These are phyloP conservation scores for Leishmania major DNA, from an alignment of 208 protist genomes.

Conservation along the genomic window DNA sequence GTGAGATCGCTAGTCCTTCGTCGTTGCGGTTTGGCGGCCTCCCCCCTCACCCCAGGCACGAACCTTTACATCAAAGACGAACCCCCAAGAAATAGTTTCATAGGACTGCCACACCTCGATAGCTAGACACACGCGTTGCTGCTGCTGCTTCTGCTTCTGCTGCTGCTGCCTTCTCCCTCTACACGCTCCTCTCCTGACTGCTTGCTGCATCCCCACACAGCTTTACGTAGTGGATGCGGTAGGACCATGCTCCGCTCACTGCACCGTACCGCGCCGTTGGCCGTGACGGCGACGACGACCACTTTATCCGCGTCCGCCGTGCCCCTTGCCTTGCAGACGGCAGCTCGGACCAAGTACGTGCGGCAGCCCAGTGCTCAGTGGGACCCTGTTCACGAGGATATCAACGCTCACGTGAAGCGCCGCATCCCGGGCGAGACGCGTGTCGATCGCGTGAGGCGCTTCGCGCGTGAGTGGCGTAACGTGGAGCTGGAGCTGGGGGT, in stretches of 20 bases:
- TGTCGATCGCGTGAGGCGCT: conserved; percentile 85
- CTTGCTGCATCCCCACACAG: not conserved
- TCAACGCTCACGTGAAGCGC: conserved; percentile 91
- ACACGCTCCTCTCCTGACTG: not conserved
- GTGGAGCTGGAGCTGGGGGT: conserved; percentile 88
- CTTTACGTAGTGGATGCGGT: not conserved
- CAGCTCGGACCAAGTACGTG: conserved; percentile 76
- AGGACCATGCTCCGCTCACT: conserved; percentile 28
- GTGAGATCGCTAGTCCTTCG: not conserved
- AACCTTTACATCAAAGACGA: not conserved
- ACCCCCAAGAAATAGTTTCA: not conserved
- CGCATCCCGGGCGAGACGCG: conserved; percentile 91
- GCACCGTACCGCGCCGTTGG: conserved; percentile 17
- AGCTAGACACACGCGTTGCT: not conserved
- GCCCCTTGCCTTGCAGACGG: conserved; percentile 24
- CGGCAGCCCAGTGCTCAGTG: conserved; percentile 82
- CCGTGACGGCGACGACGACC: conserved; percentile 3
- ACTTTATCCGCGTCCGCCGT: conserved; percentile 5
- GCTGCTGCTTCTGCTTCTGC: not conserved
- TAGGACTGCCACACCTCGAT: not conserved
- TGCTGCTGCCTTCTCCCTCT: not conserved
- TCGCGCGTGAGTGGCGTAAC: conserved; percentile 91
- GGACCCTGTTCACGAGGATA: conserved; percentile 90
- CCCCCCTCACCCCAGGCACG: not conserved
- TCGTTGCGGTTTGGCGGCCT: not conserved